Conservation (phyloP, 768 basidiomycete species). For the Mycena vulgaris region DNA sequence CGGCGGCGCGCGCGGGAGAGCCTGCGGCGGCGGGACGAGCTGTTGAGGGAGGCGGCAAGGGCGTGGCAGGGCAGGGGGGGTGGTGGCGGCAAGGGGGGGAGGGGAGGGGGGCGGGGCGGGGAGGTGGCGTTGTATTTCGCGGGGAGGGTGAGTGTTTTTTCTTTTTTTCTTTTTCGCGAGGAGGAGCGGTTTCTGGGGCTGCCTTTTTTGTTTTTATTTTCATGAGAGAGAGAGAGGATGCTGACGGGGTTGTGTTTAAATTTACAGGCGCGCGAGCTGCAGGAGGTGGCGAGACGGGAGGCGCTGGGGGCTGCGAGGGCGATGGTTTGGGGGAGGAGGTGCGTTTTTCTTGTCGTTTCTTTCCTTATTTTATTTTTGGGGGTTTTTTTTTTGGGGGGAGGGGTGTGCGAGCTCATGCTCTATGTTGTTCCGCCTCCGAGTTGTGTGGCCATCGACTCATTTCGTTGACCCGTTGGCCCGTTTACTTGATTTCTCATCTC, state of each 20-base stretch:
- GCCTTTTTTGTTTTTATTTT: no score
- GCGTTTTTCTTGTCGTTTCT: slow-evolving; percentile 12
- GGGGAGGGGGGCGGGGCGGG: slow-evolving; percentile 77
- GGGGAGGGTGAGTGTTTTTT: slow-evolving; percentile 68
- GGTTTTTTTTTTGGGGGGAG: slow-evolving; percentile 38
- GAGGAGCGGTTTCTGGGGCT: no score
- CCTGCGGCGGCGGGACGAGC: slow-evolving; percentile 68
- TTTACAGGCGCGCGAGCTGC: slow-evolving; percentile 57
- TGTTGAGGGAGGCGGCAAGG: slow-evolving; percentile 74
- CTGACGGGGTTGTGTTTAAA: no score
- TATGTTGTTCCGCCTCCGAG: no score
- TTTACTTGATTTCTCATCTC: no score
- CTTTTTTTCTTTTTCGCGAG: slow-evolving; percentile 39
- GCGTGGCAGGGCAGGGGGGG: slow-evolving; percentile 76
- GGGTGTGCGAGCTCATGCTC: no score
- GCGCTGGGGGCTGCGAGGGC: slow-evolving; percentile 74
- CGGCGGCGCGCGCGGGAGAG: slow-evolving; percentile 59
- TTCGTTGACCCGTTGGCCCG: no score
- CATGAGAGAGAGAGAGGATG: no score
- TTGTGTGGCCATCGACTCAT: no score
- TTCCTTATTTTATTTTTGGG: slow-evolving; percentile 35
- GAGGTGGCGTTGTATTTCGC: slow-evolving; percentile 85
- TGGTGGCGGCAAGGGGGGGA: slow-evolving; percentile 50
- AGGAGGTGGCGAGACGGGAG: slow-evolving; percentile 65
- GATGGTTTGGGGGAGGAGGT: slow-evolving; percentile 77